Percentiles rank a stretch among this genome's conserved stretches.
Conservation (phyloP, 768 basidiomycete species). For the Mycena olivaceomarginata region DNA sequence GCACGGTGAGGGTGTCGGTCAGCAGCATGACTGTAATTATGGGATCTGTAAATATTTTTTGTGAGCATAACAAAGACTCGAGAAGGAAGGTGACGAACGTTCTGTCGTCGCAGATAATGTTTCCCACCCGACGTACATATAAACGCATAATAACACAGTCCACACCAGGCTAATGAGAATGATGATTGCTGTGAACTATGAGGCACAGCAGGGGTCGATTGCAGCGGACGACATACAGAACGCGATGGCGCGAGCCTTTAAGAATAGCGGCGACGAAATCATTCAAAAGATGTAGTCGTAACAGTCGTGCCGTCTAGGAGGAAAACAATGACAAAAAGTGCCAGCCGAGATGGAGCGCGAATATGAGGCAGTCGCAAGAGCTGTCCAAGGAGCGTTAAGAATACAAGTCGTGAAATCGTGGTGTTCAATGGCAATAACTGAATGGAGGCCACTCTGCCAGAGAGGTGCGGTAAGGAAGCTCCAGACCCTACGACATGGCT, state of each 20-base stretch:
- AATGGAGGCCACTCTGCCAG: slow-evolving; percentile 32
- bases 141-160: slow-evolving; percentile 67
- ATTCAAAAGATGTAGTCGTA: slow-evolving; percentile 16
- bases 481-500: not conserved
- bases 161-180: slow-evolving; percentile 68
- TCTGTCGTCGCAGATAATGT: slow-evolving; percentile 60
- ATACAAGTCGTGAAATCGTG: slow-evolving; percentile 39
- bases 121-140: slow-evolving; percentile 68
- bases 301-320: slow-evolving; percentile 16
- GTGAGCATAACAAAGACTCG: not conserved
- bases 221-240: slow-evolving; percentile 31
- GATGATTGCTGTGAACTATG: slow-evolving; percentile 59
- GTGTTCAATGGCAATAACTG: not conserved
- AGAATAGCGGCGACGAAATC: slow-evolving; percentile 31
- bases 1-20: slow-evolving; percentile 60
- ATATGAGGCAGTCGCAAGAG: not conserved
- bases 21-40: slow-evolving; percentile 67
- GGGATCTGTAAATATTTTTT: slow-evolving; percentile 55
- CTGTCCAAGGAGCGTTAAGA: not conserved
- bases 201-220: not conserved
- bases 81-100: slow-evolving; percentile 58
- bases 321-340: slow-evolving; percentile 8
- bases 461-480: slow-evolving; percentile 22
- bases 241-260: slow-evolving; percentile 37
- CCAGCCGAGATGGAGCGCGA: slow-evolving; percentile 14